Conservation (phyloP, 2,329 filamentous ascomycete genomes). For the Microdochium bolleyi region DNA sequence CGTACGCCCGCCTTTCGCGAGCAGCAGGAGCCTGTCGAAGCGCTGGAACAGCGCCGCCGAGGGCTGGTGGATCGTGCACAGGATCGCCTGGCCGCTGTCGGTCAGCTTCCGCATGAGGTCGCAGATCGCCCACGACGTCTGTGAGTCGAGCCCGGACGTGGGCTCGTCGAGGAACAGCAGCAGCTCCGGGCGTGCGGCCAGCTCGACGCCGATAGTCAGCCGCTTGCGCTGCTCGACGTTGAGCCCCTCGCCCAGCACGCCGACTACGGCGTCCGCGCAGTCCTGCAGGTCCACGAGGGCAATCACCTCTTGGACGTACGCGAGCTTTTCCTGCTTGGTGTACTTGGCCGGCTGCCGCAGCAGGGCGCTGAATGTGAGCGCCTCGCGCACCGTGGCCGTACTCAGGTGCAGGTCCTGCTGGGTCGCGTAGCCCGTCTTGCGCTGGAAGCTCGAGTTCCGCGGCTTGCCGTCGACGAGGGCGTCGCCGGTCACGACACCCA, state of each 20-base stretch:
- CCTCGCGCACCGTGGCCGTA: conserved; percentile 59
- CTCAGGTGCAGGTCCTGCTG: conserved; percentile 62
- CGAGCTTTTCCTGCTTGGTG: too few species aligned
- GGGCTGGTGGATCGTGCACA: conserved; percentile 36
- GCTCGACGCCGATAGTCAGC: conserved; percentile 66
- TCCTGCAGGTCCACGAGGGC: conserved; percentile 59
- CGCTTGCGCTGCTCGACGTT: conserved; percentile 39
- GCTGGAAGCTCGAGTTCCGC: conserved; percentile 57
- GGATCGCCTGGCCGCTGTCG: conserved; percentile 28
- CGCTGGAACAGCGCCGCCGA: conserved; percentile 29
- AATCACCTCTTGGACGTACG: conserved; percentile 53
- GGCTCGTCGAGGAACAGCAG: conserved; percentile 70
- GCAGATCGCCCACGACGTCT: conserved; percentile 66
- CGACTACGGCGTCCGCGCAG: conserved; percentile 62
- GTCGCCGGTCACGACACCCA: conserved; percentile 63
- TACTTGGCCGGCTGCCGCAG: conserved; percentile 63
- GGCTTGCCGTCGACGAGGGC: conserved; percentile 60
- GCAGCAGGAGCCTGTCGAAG: conserved; percentile 44
- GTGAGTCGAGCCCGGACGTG: conserved; percentile 64
- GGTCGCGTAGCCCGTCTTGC: conserved; percentile 62
- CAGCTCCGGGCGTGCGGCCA: conserved; percentile 63
- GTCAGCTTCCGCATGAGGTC: conserved; percentile 58
- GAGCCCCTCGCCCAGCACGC: conserved; percentile 55
- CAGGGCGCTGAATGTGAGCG: conserved; percentile 55
- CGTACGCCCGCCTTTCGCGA: conserved; percentile 44